These are phyloP conservation scores for Achaetomiella virescens DNA, from an alignment of 495 filamentous ascomycete genomes.

Conservation along the genomic window DNA sequence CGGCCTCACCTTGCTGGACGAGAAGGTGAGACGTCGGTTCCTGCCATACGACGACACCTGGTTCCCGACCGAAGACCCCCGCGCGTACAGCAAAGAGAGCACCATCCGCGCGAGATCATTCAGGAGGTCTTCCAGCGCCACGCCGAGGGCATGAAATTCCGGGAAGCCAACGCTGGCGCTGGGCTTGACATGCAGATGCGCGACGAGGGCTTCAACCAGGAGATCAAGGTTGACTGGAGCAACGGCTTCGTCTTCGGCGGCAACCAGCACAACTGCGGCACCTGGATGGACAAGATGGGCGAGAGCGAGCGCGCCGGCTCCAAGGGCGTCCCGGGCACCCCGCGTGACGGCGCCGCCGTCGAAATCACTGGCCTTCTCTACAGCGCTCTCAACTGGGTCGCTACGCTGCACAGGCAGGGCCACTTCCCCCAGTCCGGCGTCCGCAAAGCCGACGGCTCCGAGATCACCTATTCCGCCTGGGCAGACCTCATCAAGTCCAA, in stretches of 20 bases:
- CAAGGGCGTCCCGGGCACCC: constrained; percentile 93
- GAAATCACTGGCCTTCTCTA: constrained; percentile 93
- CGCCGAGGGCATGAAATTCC: constrained; percentile 79
- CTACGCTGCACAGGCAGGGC: constrained; percentile 55
- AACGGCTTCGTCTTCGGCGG: constrained; percentile 92
- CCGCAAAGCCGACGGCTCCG: constrained; percentile 48
- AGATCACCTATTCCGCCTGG: constrained; percentile 74
- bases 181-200: constrained; percentile 90
- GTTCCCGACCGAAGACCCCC: constrained; percentile 71
- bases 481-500: constrained; percentile 70
- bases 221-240: constrained; percentile 86
- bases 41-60: constrained; percentile 91
- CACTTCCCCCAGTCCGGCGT: constrained; percentile 69
- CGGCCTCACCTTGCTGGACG: constrained; percentile 66
- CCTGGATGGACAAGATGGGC: constrained; percentile 99
- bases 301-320: constrained; percentile 84
- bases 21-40: constrained; percentile 78
- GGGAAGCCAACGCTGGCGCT: constrained; percentile 89
- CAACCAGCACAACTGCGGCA: constrained; percentile 91
- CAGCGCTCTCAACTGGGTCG: constrained; percentile 78
- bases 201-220: constrained; percentile 81
- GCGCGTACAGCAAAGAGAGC: constrained; percentile 78
- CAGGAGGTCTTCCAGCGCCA: constrained; percentile 92
- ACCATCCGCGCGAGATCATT: constrained; percentile 80
- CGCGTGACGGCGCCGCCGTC: constrained; percentile 88